Base-by-base conservation (phyloP, 2,329 filamentous ascomycete genomes). In the Fusarium protoensiforme region DNA sequence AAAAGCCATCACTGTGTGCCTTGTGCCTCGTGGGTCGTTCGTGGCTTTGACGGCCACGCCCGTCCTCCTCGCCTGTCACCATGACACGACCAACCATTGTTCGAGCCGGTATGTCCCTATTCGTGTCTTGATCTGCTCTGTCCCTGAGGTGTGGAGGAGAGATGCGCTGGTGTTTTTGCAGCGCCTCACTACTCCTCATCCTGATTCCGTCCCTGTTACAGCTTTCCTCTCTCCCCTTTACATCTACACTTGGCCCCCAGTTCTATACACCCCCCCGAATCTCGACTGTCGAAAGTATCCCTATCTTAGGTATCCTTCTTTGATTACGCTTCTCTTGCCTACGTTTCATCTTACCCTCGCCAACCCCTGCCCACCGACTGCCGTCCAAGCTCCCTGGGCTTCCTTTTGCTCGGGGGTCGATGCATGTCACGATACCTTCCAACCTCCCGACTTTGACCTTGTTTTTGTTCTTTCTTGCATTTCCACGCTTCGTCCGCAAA, bases 11-110 rank as follows among this genome's bases (percentile, higher is more conserved):
- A 53, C 59, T 69, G 72, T 69, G 41, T 60, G 53, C 43, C 68
- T 64, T 62, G 64, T 65, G 65, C 73, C 71, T 70, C 68, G 67
- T 66, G 46, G 67, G 62, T 66, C 60, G 63, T 38, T 68, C 61
- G 68, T 72, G 67, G 71, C 72, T 73, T 70, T 70, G 69, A 67
- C 71, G 66, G 65, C 66, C 63, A 60, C 70, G 69, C 56, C 68
- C 64, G 64, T 68, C 68, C 58, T 68, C 58, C 66, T 60, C 58
- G 46, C 35, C 66, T 24, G 58, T 54, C 84, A 86, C 77, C 78
- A 90, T 90, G 88, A 88, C 88, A 79, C 87, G 88, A 83, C 88
- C 88, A 78, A 85, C 86, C 76, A 89, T 90, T 76, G 85, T 90
- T 82, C 87, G 88, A 80, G 88, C 88, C 80, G 88, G 88, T 90